Evolutionary conservation across 257 asterid species (phyloP), one percentile per base, ranked within the genome.

Genomic region (Parsonsia alboflavescens): DNA sequence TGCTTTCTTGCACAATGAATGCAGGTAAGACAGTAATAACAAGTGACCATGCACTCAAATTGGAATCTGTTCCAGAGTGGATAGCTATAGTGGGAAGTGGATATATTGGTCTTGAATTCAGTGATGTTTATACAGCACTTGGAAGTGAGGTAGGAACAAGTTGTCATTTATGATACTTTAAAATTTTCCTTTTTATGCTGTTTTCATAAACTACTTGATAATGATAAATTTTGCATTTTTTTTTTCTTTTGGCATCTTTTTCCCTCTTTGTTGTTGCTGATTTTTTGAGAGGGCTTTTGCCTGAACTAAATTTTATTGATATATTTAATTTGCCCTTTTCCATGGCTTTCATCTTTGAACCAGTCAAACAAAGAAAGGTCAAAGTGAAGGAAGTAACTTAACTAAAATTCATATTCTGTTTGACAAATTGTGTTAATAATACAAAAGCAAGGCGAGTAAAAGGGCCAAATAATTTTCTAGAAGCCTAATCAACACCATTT

Each of bases 11-110:
- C 72, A 74, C 61, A 54, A 75, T 68, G 44, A 50, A 73, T 88
- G 85, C 88, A 91, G 98, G 98, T 78, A 90, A 93, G 89, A 82
- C 98, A 8, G 98, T 93, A 44, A 90, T 93, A 79, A 93, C 98
- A 77, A 93, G 98, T 26, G 98, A 93, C 78, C 98, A 93, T 84
- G 97, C 98, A 65, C 97, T 93, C 81, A 90, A 93, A 83, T 79
- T 93, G 85, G 97, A 93, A 84, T 83, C 75, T 63, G 96, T 93
- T 81, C 98, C 98, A 7, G 86, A 93, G 44, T 93, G 98, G 98
- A 93, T 93, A 85, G 98, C 97, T 68, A 90, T 93, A 76, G 94
- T 93, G 10, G 98, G 98, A 82, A 93, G 98, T 88, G 98, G 98
- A 73, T 93, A 93, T 82, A 93, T 93, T 80, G 98, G 98, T 71